These are phyloP conservation scores for Candida alai DNA, from an alignment of 805 yeast genomes.

Conservation along the genomic window DNA sequence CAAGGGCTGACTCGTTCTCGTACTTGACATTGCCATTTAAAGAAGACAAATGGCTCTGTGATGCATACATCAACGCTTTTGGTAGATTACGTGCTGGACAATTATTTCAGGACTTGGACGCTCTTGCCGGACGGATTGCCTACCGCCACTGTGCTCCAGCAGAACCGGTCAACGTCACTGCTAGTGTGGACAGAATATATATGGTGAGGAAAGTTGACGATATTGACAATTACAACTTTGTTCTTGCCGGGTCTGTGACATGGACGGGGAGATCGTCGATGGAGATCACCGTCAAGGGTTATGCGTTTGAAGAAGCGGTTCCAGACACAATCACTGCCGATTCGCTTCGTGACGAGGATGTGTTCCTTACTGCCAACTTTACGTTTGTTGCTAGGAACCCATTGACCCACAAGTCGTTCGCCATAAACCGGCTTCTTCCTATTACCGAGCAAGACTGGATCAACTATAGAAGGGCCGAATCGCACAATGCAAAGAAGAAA, in stretches of 20 bases:
- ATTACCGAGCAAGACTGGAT: slow-evolving; percentile 71
- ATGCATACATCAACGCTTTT: slow-evolving; percentile 81
- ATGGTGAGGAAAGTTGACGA: slow-evolving; percentile 82
- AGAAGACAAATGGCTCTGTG: slow-evolving; percentile 77
- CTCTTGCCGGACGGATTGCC: slow-evolving; percentile 91
- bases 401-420: slow-evolving; percentile 82
- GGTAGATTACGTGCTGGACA: slow-evolving; percentile 94
- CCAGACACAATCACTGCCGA: slow-evolving; percentile 54
- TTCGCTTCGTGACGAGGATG: slow-evolving; percentile 58
- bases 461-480: slow-evolving; percentile 84
- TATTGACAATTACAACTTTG: slow-evolving; percentile 67
- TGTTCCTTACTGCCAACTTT: slow-evolving; percentile 84
- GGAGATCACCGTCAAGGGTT: slow-evolving; percentile 92
- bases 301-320: slow-evolving; percentile 57
- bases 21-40: slow-evolving; percentile 75
- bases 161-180: slow-evolving; percentile 92
- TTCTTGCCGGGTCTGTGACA: slow-evolving; percentile 85
- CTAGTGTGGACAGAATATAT: slow-evolving; percentile 87
- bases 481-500: slow-evolving; percentile 84
- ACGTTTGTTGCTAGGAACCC: slow-evolving; percentile 97
- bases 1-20: slow-evolving; percentile 74
- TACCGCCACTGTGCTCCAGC: slow-evolving; percentile 93
- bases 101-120: slow-evolving; percentile 89
- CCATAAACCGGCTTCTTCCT: slow-evolving; percentile 79
- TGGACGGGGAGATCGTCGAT: slow-evolving; percentile 95